Base-by-base conservation (phyloP, 345 rosid genomes). In the Draba incana region DNA sequence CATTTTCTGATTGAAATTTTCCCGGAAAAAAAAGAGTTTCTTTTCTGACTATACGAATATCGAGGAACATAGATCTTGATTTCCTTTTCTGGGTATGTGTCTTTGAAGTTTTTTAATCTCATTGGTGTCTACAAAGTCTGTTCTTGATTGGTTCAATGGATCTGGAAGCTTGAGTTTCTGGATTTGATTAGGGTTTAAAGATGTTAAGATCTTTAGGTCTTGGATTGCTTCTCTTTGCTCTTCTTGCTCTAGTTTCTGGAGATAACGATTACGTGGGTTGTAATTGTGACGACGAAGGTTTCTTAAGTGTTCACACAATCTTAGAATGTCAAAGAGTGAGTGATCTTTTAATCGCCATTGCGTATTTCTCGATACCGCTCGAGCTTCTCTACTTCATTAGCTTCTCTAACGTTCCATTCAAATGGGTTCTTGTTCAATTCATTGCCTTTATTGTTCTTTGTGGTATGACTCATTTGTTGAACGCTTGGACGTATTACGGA, bases 371-470 rank as follows among this genome's bases (percentile, higher is more conserved):
- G 1, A 93, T 93, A 60, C 98, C 98, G 4, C 82, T 93, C 2
- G 98, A 93, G 77, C 85, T 93, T 6, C 91, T 93, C 47, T 93
- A 87, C 87, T 93, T 93, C 66, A 73, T 93, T 68, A 93, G 97
- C 79, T 88, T 86, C 81, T 84, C 98, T 25, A 83, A 87, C 54
- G 77, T 93, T 65, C 98, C 98, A 9, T 93, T 93, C 80, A 93
- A 93, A 87, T 93, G 98, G 98, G 98, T 93, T 41, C 88, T 93
- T 9, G 73, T 85, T 62, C 84, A 86, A 57, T 93, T 93, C 75
- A 85, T 93, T 50, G 92, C 90, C 2, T 93, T 93, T 70, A 93
- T 93, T 27, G 97, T 93, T 59, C 96, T 93, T 48, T 93, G 98
- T 71, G 98, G 98, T 6, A 79, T 93, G 82, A 84, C 97, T 15